A percentile compares a stretch with the other conserved stretches of the same genome.
Conservation (phyloP, 2,329 filamentous ascomycete species). For the Tolypocladium inflatum region DNA sequence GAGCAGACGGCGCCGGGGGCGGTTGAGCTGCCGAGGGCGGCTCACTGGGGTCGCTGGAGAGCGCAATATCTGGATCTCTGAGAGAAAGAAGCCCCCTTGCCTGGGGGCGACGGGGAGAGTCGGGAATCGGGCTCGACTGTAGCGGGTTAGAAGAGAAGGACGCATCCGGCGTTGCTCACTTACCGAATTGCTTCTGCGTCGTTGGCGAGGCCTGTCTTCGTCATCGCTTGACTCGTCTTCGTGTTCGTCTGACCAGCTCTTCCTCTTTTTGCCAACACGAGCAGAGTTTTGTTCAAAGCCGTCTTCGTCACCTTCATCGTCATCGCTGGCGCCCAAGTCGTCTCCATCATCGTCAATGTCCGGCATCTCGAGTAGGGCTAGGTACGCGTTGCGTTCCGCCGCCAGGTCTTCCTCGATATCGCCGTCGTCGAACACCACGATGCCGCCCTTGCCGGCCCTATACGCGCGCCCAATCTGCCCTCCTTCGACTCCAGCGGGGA, state of each 20-base stretch:
- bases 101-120: conserved; percentile 51
- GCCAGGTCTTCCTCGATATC: conserved; percentile 80
- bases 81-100: conserved; percentile 52
- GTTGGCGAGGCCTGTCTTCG: conserved; percentile 65
- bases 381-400: conserved; percentile 71
- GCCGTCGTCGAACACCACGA: conserved; percentile 92
- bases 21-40: conserved; percentile 50
- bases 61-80: conserved; percentile 33
- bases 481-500: conserved; percentile 57
- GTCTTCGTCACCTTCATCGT: conserved; percentile 46
- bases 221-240: conserved; percentile 65
- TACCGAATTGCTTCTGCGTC: conserved; percentile 83
- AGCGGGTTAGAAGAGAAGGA: conserved; percentile 7
- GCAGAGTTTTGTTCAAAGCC: conserved; percentile 23
- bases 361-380: conserved; percentile 82
- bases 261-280: conserved; percentile 59
- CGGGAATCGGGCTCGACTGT: conserved; percentile 56
- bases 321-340: conserved; percentile 62
- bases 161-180: conserved; percentile 13
- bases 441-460: conserved; percentile 70
- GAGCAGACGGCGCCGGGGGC: conserved; percentile 57
- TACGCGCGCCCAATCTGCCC: conserved; percentile 66
- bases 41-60: conserved; percentile 39
- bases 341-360: conserved; percentile 73
- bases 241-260: conserved; percentile 65